Percentiles rank a stretch among this genome's conserved stretches.
Evolutionary conservation across 148 eudicot genomes (phyloP).

Genomic region (Spergularia bocconei): DNA sequence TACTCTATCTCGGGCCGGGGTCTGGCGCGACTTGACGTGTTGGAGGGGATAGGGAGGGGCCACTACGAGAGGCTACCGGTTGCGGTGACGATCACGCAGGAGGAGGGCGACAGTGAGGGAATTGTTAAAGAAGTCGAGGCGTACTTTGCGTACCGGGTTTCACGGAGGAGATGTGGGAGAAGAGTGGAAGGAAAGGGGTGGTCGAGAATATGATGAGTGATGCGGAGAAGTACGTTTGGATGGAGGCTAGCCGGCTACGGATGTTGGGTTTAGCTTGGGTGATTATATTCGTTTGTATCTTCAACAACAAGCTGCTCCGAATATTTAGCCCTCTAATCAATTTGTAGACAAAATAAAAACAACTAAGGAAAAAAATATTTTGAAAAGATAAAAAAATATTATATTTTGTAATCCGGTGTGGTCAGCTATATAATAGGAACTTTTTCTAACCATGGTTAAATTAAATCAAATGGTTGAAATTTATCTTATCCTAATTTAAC

Average conservation of each 20-base stretch:
- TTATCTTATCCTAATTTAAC: too few relatives aligned
- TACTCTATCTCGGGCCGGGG: slow-evolving; percentile 53
- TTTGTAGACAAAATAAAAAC: too few relatives aligned
- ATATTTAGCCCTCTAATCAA: too few relatives aligned
- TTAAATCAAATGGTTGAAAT: too few relatives aligned
- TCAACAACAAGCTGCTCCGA: background rate
- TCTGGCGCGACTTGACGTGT: slow-evolving; percentile 45
- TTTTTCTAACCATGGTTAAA: too few relatives aligned
- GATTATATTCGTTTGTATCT: slow-evolving; percentile 33
- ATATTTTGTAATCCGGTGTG: too few relatives aligned
- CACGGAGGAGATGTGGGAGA: slow-evolving; percentile 58
- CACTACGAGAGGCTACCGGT: slow-evolving; percentile 68
- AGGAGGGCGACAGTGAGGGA: slow-evolving; percentile 26
- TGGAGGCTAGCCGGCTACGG: slow-evolving; percentile 35
- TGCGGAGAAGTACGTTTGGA: slow-evolving; percentile 37
- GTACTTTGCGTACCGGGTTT: slow-evolving; percentile 57
- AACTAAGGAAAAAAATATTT: too few relatives aligned
- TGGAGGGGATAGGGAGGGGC: slow-evolving; percentile 50
- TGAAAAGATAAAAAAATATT: too few relatives aligned
- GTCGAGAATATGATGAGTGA: slow-evolving; percentile 28
- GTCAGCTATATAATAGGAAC: too few relatives aligned
- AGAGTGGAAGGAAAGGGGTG: slow-evolving; percentile 38
- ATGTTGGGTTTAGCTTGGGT: slow-evolving; percentile 35
- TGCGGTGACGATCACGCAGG: slow-evolving; percentile 26
- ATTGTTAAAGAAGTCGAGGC: slow-evolving; percentile 40